Percentiles rank a stretch among this genome's conserved stretches.
These are phyloP conservation scores for Geosmithia putterillii DNA, from an alignment of 2,329 filamentous ascomycete genomes.

Conservation along the genomic window DNA sequence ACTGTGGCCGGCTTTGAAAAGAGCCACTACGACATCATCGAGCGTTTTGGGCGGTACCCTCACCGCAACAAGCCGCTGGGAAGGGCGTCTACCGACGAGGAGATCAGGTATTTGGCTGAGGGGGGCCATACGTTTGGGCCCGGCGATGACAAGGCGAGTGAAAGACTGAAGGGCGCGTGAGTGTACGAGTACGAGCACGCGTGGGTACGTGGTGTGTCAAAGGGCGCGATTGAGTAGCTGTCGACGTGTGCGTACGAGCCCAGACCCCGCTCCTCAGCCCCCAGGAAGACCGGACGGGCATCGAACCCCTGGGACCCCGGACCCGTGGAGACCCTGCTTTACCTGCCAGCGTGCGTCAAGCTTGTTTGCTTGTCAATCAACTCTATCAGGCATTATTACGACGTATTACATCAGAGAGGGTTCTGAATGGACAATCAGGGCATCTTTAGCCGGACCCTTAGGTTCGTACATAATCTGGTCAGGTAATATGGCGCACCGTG, in stretches of 20 bases:
- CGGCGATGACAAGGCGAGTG: not conserved
- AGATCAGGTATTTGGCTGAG: conserved; percentile 33
- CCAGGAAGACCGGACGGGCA: too few species aligned
- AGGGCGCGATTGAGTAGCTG: too few species aligned
- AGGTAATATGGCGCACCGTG: not conserved
- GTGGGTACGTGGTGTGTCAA: not conserved
- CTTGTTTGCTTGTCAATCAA: too few species aligned
- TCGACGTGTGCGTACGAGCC: too few species aligned
- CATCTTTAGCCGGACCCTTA: not conserved
- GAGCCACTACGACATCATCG: conserved; percentile 36
- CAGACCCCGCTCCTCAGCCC: too few species aligned
- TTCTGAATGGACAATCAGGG: too few species aligned
- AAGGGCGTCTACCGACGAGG: conserved; percentile 33
- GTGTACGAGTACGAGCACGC: not conserved
- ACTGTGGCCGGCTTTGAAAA: conserved; percentile 20
- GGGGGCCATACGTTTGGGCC: conserved; percentile 25
- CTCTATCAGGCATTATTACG: not conserved
- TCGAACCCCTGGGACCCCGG: too few species aligned
- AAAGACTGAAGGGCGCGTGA: not conserved
- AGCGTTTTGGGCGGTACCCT: conserved; percentile 45
- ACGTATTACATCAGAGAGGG: too few species aligned
- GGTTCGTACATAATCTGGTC: not conserved
- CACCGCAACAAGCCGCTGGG: conserved; percentile 41
- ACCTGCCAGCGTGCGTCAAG: too few species aligned
- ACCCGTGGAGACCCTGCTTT: too few species aligned